These are phyloP conservation scores for Emergomyces pasteurianus DNA, from an alignment of 2,329 filamentous ascomycete species.

Conservation along the genomic window DNA sequence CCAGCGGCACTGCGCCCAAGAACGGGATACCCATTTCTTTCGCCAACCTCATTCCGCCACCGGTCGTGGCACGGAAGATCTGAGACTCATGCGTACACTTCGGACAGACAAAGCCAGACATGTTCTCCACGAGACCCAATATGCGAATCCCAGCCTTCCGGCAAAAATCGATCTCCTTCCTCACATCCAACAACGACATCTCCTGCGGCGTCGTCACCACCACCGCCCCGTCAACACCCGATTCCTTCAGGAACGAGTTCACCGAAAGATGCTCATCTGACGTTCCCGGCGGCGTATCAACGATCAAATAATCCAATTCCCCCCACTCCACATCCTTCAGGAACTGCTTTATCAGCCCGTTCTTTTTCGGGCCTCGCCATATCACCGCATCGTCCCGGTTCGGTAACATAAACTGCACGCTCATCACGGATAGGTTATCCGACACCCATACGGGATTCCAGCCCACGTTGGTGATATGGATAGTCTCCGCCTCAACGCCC, in stretches of 20 bases:
- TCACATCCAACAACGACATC: conserved; percentile 78
- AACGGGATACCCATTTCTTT: conserved; percentile 82
- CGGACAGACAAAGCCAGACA: conserved; percentile 93
- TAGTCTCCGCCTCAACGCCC: conserved; percentile 86
- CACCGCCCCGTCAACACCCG: conserved; percentile 84
- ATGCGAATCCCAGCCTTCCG: conserved; percentile 83
- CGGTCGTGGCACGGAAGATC: conserved; percentile 86
- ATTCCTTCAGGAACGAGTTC: conserved; percentile 81
- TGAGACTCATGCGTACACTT: conserved; percentile 69
- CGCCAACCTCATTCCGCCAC: conserved; percentile 68
- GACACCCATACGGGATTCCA: conserved; percentile 95
- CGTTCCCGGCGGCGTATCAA: conserved; percentile 92
- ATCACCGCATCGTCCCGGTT: conserved; percentile 91
- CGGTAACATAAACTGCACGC: conserved; percentile 95
- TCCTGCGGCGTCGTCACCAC: conserved; percentile 93
- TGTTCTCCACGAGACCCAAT: conserved; percentile 89
- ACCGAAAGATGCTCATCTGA: conserved; percentile 92
- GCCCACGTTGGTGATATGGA: conserved; percentile 76
- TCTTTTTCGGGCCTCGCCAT: conserved; percentile 97
- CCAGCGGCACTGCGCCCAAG: conserved; percentile 77
- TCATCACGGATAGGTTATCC: conserved; percentile 93
- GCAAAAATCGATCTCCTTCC: conserved; percentile 98
- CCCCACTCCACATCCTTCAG: conserved; percentile 98
- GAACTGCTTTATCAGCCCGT: conserved; percentile 95
- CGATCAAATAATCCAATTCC: conserved; percentile 79